Percentiles rank a stretch among this genome's conserved stretches.
phyloP scores from a whole-genome alignment of 2,329 filamentous ascomycete genomes.

The Fusarium virguliforme region DNA sequence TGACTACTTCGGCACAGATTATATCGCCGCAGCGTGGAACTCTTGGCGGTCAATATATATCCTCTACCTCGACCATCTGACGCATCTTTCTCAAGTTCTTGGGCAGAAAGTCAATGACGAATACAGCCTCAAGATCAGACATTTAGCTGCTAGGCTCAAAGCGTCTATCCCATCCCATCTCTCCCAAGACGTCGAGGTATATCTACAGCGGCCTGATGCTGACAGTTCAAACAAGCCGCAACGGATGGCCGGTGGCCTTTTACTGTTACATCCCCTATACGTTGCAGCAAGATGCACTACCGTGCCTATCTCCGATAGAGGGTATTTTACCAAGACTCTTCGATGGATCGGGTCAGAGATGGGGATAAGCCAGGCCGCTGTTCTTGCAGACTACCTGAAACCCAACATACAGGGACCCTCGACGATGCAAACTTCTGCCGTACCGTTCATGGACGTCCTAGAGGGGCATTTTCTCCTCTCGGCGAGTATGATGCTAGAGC shows the following conservation, averaged over 20 bases:
- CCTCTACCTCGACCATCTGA: conserved; percentile 1
- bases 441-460: conserved; percentile 6
- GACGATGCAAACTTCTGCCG: neutral
- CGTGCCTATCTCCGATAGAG: neutral
- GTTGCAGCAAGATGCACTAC: neutral
- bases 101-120: neutral
- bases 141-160: neutral
- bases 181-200: neutral
- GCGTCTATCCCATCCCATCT: conserved; percentile 1
- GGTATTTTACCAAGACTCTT: neutral
- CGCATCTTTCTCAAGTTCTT: neutral
- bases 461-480: conserved; percentile 4
- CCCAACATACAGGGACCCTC: neutral
- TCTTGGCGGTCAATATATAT: conserved; percentile 8
- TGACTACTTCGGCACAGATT: neutral
- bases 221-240: neutral
- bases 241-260: conserved; percentile 2
- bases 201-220: neutral
- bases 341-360: conserved; percentile 9
- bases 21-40: conserved; percentile 1
- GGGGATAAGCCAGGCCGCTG: conserved; percentile 2
- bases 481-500: conserved; percentile 11
- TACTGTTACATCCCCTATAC: neutral
- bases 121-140: neutral
- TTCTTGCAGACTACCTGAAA: neutral